Percentiles rank a stretch among this genome's conserved stretches.
Conservation (phyloP, 2,329 filamentous ascomycete species). For the Xylariales sp. region DNA sequence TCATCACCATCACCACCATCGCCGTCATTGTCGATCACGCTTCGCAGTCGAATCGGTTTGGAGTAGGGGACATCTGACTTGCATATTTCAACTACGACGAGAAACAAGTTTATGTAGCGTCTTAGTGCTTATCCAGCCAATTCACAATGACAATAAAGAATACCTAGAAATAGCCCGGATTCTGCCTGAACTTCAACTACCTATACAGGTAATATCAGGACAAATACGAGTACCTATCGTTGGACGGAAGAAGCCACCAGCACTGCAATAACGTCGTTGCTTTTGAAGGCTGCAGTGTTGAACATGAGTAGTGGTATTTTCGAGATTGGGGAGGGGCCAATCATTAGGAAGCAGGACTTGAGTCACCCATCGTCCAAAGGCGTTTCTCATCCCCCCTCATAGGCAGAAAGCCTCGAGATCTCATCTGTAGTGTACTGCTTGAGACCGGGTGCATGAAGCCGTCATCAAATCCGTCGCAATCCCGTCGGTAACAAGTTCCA, state of each 20-base stretch:
- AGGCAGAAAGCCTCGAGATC: background rate
- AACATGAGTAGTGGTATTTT: too few species aligned
- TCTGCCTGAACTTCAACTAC: too few species aligned
- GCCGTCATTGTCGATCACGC: slow-evolving; percentile 12
- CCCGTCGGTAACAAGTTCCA: slow-evolving; percentile 18
- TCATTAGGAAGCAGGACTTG: too few species aligned
- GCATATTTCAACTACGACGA: slow-evolving; percentile 23
- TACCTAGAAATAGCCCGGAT: background rate
- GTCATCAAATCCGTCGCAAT: slow-evolving; percentile 18
- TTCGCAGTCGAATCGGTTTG: slow-evolving; percentile 17
- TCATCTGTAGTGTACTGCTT: background rate
- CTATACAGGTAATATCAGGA: background rate
- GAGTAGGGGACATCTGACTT: slow-evolving; percentile 27
- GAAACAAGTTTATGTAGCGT: slow-evolving; percentile 10
- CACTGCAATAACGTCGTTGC: too few species aligned
- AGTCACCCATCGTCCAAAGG: too few species aligned
- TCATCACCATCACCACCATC: background rate
- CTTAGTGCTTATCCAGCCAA: slow-evolving; percentile 18
- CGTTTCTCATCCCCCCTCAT: too few species aligned
- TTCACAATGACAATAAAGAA: slow-evolving; percentile 1
- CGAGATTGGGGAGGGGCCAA: too few species aligned
- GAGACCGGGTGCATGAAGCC: slow-evolving; percentile 5
- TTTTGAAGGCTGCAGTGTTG: background rate
- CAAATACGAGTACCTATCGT: background rate
- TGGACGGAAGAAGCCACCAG: too few species aligned